A percentile compares a stretch with the other conserved stretches of the same genome.
phyloP scores from a whole-genome alignment of 1,284 basidiomycete genomes.

The Boletus sp. region DNA sequence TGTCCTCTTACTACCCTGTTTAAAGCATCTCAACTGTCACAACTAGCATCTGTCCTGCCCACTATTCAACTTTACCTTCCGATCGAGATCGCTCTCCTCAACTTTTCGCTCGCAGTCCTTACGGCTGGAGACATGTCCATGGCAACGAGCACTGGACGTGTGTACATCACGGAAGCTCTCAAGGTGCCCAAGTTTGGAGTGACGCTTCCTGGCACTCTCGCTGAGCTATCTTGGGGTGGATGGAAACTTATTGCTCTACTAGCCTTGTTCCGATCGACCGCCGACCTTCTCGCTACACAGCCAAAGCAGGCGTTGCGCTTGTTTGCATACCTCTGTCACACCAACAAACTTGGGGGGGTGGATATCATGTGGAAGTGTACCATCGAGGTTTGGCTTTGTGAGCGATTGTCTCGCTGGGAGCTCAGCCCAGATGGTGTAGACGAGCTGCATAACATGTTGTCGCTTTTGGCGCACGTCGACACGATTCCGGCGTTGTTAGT shows the following conservation, averaged over 20 bases:
- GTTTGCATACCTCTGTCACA: conserved; percentile 51
- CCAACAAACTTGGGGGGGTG: conserved; percentile 54
- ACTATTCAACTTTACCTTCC: conserved; percentile 43
- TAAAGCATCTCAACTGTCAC: conserved; percentile 53
- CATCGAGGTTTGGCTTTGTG: conserved; percentile 50
- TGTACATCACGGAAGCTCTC: conserved; percentile 56
- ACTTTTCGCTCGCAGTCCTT: conserved; percentile 54
- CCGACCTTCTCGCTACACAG: conserved; percentile 48
- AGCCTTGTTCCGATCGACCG: conserved; percentile 53
- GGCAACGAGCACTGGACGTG: conserved; percentile 63
- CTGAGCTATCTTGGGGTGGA: conserved; percentile 70
- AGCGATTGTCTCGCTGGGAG: conserved; percentile 35
- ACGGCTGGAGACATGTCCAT: conserved; percentile 65
- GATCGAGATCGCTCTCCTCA: conserved; percentile 50
- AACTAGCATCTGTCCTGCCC: conserved; percentile 48
- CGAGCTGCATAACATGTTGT: conserved; percentile 53
- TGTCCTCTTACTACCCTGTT: conserved; percentile 36
- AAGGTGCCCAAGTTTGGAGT: conserved; percentile 48
- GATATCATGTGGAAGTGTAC: conserved; percentile 61
- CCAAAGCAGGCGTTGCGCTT: conserved; percentile 50
- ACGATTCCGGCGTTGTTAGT: conserved; percentile 51
- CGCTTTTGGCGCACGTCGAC: conserved; percentile 54
- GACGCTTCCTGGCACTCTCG: conserved; percentile 59
- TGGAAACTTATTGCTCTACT: conserved; percentile 71
- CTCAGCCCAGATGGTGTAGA: conserved; percentile 39